Percentiles rank a stretch among this genome's conserved stretches.
Conservation (phyloP, 306 rosid species). For the Trifolium fragiferum region DNA sequence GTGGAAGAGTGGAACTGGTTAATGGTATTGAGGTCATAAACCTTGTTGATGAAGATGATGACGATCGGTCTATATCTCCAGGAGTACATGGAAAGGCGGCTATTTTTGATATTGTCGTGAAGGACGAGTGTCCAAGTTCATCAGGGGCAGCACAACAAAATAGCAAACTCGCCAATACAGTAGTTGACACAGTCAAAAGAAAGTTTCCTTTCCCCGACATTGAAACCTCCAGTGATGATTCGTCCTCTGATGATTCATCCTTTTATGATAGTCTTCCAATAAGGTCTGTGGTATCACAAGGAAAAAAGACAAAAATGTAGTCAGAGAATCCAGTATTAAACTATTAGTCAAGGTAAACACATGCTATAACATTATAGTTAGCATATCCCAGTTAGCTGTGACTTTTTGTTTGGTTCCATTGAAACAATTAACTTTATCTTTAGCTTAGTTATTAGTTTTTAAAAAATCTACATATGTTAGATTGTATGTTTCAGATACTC, state of each 20-base stretch:
- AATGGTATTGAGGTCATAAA: neutral
- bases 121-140: constrained; percentile 9
- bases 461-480: neutral
- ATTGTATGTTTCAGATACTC: neutral
- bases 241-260: neutral
- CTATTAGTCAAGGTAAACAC: neutral
- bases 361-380: neutral
- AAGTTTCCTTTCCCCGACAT: neutral
- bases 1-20: neutral
- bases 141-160: neutral
- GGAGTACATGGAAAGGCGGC: constrained; percentile 8
- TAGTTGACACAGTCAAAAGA: neutral
- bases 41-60: constrained; percentile 26
- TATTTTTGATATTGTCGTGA: neutral
- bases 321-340: neutral
- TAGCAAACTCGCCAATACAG: neutral
- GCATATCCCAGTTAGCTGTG: neutral
- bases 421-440: neutral
- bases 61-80: neutral
- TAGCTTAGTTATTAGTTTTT: neutral
- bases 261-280: neutral
- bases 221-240: neutral
- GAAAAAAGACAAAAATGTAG: neutral
- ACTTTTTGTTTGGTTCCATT: neutral
- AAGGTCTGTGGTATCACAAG: neutral